Conservation (phyloP, 306 rosid genomes). For the Abrus pulchellus region DNA sequence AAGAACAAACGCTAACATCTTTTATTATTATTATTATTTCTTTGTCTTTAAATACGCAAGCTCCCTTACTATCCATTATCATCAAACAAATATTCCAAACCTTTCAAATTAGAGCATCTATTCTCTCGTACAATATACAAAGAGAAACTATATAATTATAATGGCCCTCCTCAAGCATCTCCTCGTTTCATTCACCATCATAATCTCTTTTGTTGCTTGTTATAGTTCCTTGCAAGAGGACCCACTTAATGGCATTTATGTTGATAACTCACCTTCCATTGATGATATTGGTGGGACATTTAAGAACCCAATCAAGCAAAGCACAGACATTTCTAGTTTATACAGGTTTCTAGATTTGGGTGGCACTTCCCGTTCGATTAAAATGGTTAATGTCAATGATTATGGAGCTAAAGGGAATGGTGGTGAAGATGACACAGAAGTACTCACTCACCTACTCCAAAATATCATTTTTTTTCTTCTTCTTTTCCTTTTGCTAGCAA, state of each 20-base stretch:
- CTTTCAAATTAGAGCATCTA: neutral
- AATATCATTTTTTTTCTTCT: neutral
- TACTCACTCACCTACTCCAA: slow-evolving; percentile 28
- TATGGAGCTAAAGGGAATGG: slow-evolving; percentile 77
- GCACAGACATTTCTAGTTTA: slow-evolving; percentile 33
- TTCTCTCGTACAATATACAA: slow-evolving; percentile 9
- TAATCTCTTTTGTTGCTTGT: slow-evolving; percentile 50
- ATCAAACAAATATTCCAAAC: slow-evolving; percentile 4
- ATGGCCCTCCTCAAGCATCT: slow-evolving; percentile 52
- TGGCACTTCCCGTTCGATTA: neutral
- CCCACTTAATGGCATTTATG: slow-evolving; percentile 41
- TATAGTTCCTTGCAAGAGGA: slow-evolving; percentile 48
- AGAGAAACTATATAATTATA: neutral
- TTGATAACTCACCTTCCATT: slow-evolving; percentile 42
- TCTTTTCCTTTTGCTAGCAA: neutral
- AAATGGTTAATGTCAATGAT: slow-evolving; percentile 59
- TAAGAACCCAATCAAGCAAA: slow-evolving; percentile 51
- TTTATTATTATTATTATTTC: neutral
- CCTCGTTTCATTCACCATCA: slow-evolving; percentile 43
- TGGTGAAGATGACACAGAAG: slow-evolving; percentile 64
- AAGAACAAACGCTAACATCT: neutral
- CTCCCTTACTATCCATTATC: slow-evolving; percentile 29
- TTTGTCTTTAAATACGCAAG: slow-evolving; percentile 53
- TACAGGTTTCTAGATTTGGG: slow-evolving; percentile 36
- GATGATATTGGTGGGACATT: slow-evolving; percentile 46